Evolutionary conservation across 176 grass and related monocot genomes (phyloP), one percentile per base, ranked within the genome.

Genomic region (Hordeum marinum): DNA sequence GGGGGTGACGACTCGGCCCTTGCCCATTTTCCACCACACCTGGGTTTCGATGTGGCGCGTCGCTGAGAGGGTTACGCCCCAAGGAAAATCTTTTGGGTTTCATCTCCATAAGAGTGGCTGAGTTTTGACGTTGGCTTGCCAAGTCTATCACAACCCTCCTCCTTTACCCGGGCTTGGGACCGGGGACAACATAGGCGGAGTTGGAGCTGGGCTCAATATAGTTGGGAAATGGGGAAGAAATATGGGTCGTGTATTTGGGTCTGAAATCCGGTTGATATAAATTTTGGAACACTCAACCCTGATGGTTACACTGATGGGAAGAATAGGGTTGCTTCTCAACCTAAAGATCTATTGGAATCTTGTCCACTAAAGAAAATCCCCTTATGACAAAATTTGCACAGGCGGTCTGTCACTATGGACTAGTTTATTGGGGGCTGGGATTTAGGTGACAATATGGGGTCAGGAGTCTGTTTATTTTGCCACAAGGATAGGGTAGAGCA

Each of bases 191-290:
- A 29, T 29, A 29, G 29, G 29, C 29, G 29, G 29, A 29, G 29
- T 29, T 29, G n/a, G 6, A 68, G 42, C 59, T 50, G 36, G 4
- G 64, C 24, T 75, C 58, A 64, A 15, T 80, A 40, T 46, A 46
- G 11, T 15, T 81, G 43, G 50, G 54, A 86, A 79, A 71, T 35
- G 50, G 21, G 21, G 20, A 26, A 58, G 6, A 45, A 68, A 77
- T 55, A 75, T 76, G 18, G 55, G 46, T 75, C 43, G 62, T 59
- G 45, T 73, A 23, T 32, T 39, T 88, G 24, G 36, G 8, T 20
- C 27, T 87, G 72, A 77, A 76, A 36, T 87, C 2, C 2, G 31
- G 42, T 13, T 82, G 63, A 59, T 32, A 83, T 61, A 46, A 64
- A 21, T 63, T 40, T 4, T 46, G 41, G 29, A 65, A 20, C 77